phyloP scores from a whole-genome alignment of 1,284 basidiomycete genomes.

The Gastroboletus turbinatus region DNA sequence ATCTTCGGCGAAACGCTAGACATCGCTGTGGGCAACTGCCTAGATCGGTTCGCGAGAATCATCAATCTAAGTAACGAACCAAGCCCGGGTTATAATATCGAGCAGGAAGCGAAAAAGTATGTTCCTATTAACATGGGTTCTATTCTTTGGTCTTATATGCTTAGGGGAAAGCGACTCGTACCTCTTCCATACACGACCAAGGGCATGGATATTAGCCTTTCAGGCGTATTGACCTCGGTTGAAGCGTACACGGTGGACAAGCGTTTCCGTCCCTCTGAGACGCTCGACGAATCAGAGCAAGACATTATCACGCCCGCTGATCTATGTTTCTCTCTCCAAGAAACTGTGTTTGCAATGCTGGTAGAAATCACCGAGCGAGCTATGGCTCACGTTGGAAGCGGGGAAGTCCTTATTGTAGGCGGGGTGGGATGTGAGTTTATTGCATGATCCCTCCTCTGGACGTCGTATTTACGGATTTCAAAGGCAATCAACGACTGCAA shows the following conservation, averaged over 20 bases:
- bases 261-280: constrained; percentile 55
- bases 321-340: constrained; percentile 95
- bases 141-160: background rate
- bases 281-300: constrained; percentile 41
- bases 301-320: constrained; percentile 91
- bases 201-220: constrained; percentile 97
- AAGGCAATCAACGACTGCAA: constrained; percentile 90
- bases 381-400: constrained; percentile 97
- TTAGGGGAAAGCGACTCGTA: constrained; percentile 73
- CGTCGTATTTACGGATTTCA: background rate
- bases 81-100: constrained; percentile 97
- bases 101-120: constrained; percentile 90
- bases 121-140: background rate
- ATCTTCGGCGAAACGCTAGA: constrained; percentile 99
- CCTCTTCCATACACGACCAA: constrained; percentile 95
- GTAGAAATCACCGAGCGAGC: constrained; percentile 99
- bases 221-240: constrained; percentile 86
- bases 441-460: background rate
- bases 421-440: constrained; percentile 90
- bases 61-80: constrained; percentile 96
- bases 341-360: constrained; percentile 97
- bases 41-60: constrained; percentile 97
- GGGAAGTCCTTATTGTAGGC: constrained; percentile 95
- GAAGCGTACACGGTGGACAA: constrained; percentile 88
- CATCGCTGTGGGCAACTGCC: constrained; percentile 97